These are phyloP conservation scores for Sphagnum contortum DNA, from an alignment of 225 moss, liverwort and hornwort species.

Conservation along the genomic window DNA sequence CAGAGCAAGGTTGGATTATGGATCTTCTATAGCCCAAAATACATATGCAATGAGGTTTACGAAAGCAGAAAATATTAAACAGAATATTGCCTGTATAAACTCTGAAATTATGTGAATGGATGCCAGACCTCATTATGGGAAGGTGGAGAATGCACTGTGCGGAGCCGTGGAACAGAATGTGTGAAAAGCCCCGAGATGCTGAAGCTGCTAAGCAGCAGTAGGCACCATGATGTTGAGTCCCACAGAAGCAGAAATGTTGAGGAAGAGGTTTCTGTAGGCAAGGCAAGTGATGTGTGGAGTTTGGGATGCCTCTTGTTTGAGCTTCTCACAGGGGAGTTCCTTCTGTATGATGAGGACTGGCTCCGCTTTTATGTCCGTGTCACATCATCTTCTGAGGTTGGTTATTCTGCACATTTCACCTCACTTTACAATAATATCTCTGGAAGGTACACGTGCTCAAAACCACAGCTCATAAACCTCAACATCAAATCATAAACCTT, in stretches of 20 bases:
- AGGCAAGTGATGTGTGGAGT: constrained; percentile 85
- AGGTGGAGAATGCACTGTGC: constrained; percentile 85
- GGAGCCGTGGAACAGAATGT: constrained; percentile 84
- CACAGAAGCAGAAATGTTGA: constrained; percentile 16
- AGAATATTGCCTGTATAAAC: too few relatives aligned
- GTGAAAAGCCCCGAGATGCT: constrained; percentile 97
- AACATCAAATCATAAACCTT: too few relatives aligned
- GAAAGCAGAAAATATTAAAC: too few relatives aligned
- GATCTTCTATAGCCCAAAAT: too few relatives aligned
- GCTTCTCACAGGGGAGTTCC: constrained; percentile 85
- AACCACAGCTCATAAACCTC: too few relatives aligned
- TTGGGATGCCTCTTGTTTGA: constrained; percentile 83
- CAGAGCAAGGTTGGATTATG: constrained; percentile 71
- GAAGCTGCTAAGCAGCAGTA: constrained; percentile 39
- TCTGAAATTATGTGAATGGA: too few relatives aligned
- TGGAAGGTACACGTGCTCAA: too few relatives aligned
- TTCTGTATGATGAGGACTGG: constrained; percentile 89
- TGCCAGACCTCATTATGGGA: constrained; percentile 39
- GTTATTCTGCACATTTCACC: background rate
- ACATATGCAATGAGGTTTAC: too few relatives aligned
- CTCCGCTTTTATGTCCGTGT: constrained; percentile 88
- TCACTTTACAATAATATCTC: too few relatives aligned
- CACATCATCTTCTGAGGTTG: constrained; percentile 56
- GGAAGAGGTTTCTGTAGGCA: constrained; percentile 41
- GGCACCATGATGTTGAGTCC: constrained; percentile 7